Evolutionary conservation across 1,284 basidiomycete species (phyloP).

Genomic region (Ustilago bromivora): DNA sequence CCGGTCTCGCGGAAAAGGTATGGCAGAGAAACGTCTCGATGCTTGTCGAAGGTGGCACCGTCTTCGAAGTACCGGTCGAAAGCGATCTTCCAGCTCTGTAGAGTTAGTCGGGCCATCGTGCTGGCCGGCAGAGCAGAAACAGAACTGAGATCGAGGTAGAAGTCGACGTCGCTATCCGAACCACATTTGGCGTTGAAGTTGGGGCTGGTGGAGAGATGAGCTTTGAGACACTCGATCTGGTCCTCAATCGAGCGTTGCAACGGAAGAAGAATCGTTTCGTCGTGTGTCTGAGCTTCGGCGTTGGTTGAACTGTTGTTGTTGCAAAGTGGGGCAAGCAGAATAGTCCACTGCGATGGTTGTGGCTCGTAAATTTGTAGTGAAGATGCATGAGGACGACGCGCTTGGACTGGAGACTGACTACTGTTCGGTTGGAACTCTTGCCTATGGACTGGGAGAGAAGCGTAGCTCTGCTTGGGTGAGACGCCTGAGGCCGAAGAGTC

Average conservation of each 20-base stretch:
- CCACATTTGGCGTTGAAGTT: no score
- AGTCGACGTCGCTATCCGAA: not conserved
- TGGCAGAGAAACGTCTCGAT: not conserved
- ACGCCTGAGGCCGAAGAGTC: not conserved
- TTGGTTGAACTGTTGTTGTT: not conserved
- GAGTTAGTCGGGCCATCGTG: slow-evolving; percentile 16
- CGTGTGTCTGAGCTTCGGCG: not conserved
- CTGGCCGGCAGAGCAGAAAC: slow-evolving; percentile 9
- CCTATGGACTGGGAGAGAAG: not conserved
- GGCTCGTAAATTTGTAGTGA: no score
- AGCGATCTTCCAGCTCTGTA: slow-evolving; percentile 23
- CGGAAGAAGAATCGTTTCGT: slow-evolving; percentile 15
- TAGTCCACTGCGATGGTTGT: slow-evolving; percentile 15
- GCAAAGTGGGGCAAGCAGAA: slow-evolving; percentile 17
- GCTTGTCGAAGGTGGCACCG: not conserved
- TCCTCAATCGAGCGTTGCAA: slow-evolving; percentile 8
- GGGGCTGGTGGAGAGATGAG: not conserved
- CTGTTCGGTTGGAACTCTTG: not conserved
- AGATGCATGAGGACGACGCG: slow-evolving; percentile 8
- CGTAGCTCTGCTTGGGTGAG: slow-evolving; percentile 1
- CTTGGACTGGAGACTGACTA: not conserved
- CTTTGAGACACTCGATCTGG: slow-evolving; percentile 8
- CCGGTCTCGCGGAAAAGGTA: slow-evolving; percentile 23
- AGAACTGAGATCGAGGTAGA: slow-evolving; percentile 28
- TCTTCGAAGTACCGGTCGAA: slow-evolving; percentile 1